Evolutionary conservation across 2,329 filamentous ascomycete species (phyloP).

Genomic region (Cytospora schulzeri): DNA sequence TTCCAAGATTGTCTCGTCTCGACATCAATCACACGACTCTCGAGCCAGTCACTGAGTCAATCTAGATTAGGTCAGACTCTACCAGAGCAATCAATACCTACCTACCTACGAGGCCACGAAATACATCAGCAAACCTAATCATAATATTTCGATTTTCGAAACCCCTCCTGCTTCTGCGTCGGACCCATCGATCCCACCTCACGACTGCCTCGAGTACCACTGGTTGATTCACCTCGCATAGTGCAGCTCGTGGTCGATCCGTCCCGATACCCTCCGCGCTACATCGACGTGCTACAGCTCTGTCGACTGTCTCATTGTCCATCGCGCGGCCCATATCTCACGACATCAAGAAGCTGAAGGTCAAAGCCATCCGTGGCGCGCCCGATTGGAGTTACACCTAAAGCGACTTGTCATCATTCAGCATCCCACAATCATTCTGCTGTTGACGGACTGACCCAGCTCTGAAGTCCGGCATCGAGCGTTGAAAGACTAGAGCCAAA

Average conservation of each 20-base stretch:
- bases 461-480: slow-evolving; percentile 9
- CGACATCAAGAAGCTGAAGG: not conserved
- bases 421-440: not conserved
- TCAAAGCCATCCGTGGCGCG: not conserved
- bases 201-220: slow-evolving; percentile 3
- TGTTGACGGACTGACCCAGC: not conserved
- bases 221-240: not conserved
- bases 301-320: not conserved
- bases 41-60: slow-evolving; percentile 4
- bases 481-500: slow-evolving; percentile 7
- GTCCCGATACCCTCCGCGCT: not conserved
- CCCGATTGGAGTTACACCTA: not conserved
- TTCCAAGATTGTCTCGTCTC: slow-evolving; percentile 7
- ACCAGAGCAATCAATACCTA: not conserved
- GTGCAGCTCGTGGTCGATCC: slow-evolving; percentile 9
- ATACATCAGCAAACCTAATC: slow-evolving; percentile 12
- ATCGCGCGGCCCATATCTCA: not conserved
- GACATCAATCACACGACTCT: not conserved
- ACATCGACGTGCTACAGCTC: not conserved
- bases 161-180: not conserved
- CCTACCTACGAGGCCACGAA: slow-evolving; percentile 14
- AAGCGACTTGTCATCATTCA: not conserved
- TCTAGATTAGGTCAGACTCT: not conserved
- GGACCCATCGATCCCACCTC: slow-evolving; percentile 1
- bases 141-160: slow-evolving; percentile 22